Evolutionary conservation across 345 rosid genomes (phyloP).

Genomic region (Gynandropsis gynandra): DNA sequence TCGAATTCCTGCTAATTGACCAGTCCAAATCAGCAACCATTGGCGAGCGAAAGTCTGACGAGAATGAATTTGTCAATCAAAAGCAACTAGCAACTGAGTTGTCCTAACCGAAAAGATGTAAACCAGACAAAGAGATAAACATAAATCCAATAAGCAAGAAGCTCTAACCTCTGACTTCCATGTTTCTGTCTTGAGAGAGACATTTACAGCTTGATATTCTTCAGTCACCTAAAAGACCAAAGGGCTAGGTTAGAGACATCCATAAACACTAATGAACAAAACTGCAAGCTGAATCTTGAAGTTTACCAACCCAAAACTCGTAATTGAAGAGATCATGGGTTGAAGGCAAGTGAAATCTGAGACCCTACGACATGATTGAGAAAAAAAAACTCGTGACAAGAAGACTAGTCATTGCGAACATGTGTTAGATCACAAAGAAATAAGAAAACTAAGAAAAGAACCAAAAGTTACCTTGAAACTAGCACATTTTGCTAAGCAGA

Average conservation of each 20-base stretch:
- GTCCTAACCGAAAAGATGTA: constrained; percentile 6
- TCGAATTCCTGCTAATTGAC: constrained; percentile 7
- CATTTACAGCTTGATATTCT: constrained; percentile 91
- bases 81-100: not conserved
- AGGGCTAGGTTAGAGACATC: constrained; percentile 22
- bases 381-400: constrained; percentile 18
- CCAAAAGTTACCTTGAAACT: constrained; percentile 71
- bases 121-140: constrained; percentile 11
- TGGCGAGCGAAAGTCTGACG: constrained; percentile 2
- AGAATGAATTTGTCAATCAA: constrained; percentile 7
- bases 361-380: constrained; percentile 48
- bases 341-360: constrained; percentile 75
- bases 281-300: constrained; percentile 35
- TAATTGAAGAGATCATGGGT: constrained; percentile 89
- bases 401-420: constrained; percentile 21
- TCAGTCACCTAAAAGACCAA: constrained; percentile 57
- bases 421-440: constrained; percentile 20
- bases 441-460: constrained; percentile 15
- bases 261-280: constrained; percentile 20
- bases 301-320: constrained; percentile 99
- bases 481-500: constrained; percentile 91
- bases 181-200: constrained; percentile 64
- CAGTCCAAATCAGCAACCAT: constrained; percentile 12
- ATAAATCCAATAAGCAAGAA: constrained; percentile 19
- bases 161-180: constrained; percentile 74